A percentile compares a stretch with the other conserved stretches of the same genome.
Evolutionary conservation across 441 rosid genomes (phyloP).

Genomic region (Biscutella laevigata): DNA sequence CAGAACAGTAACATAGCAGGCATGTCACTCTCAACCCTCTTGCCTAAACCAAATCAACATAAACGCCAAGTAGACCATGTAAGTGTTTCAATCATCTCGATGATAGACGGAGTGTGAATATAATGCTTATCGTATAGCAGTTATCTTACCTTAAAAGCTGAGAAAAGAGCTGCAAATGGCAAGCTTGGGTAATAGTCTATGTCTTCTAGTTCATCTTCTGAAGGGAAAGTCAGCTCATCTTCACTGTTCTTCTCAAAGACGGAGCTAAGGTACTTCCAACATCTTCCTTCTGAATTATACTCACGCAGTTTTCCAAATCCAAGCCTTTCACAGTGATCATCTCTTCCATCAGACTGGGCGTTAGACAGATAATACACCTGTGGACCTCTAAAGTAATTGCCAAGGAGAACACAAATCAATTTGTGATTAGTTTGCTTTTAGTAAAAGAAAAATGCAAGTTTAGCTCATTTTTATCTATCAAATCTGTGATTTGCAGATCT

Average conservation of each 20-base stretch:
- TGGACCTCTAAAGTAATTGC: constrained; percentile 44
- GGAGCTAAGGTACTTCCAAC: constrained; percentile 70
- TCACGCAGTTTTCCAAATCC: constrained; percentile 72
- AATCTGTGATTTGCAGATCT: not conserved
- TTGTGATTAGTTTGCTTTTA: not conserved
- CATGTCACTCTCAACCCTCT: constrained; percentile 74
- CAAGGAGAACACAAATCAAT: not conserved
- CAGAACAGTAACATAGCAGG: constrained; percentile 81
- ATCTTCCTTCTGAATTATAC: constrained; percentile 61
- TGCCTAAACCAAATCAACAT: constrained; percentile 42
- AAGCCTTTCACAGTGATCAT: constrained; percentile 58
- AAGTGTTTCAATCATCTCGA: constrained; percentile 8
- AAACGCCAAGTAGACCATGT: not conserved
- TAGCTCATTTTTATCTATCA: not conserved
- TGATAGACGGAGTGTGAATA: not conserved
- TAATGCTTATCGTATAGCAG: not conserved
- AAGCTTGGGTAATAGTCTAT: constrained; percentile 83
- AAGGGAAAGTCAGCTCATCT: constrained; percentile 33
- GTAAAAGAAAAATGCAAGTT: not conserved
- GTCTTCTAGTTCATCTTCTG: constrained; percentile 68
- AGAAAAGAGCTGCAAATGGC: constrained; percentile 89
- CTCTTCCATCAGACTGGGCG: constrained; percentile 52
- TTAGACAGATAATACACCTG: constrained; percentile 73
- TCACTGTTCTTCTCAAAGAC: constrained; percentile 43
- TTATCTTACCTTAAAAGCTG: constrained; percentile 63